A percentile compares a stretch with the other conserved stretches of the same genome.
Evolutionary conservation across 2,329 filamentous ascomycete genomes (phyloP).

Genomic region (Plectosphaerella sp.): DNA sequence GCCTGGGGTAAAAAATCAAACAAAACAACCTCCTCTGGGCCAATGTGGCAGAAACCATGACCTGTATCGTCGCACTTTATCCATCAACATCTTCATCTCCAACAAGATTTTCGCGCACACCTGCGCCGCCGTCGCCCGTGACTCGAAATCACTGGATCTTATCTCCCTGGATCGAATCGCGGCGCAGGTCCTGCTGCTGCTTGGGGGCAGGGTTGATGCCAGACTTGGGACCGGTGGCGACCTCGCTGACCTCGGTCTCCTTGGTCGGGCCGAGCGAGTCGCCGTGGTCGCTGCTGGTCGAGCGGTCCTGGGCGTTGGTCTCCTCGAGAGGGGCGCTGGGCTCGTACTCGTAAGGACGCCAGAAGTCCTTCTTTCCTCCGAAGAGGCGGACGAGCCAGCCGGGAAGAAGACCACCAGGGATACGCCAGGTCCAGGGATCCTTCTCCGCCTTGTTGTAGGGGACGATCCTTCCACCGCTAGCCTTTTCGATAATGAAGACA

Average conservation of each 20-base stretch:
- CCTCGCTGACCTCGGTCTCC: slow-evolving; percentile 9
- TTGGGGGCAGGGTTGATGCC: background rate
- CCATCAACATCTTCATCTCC: too few relatives aligned
- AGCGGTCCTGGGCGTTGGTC: slow-evolving; percentile 1
- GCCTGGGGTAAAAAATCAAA: too few relatives aligned
- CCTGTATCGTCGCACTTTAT: too few relatives aligned
- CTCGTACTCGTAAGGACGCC: slow-evolving; percentile 40
- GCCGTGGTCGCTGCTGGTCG: slow-evolving; percentile 10
- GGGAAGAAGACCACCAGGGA: slow-evolving; percentile 71
- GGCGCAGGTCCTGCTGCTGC: background rate
- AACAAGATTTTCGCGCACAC: too few relatives aligned
- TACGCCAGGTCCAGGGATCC: slow-evolving; percentile 75
- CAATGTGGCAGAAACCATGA: too few relatives aligned
- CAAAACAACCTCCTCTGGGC: too few relatives aligned
- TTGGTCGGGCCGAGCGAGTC: slow-evolving; percentile 6
- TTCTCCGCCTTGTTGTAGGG: slow-evolving; percentile 73
- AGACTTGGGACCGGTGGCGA: background rate
- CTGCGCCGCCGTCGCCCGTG: background rate
- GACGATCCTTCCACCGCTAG: slow-evolving; percentile 63
- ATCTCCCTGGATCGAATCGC: background rate
- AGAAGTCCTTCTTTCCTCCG: slow-evolving; percentile 70
- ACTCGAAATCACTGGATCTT: background rate
- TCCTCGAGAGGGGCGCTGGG: slow-evolving; percentile 13
- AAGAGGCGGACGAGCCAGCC: slow-evolving; percentile 64
- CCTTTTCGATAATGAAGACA: slow-evolving; percentile 65